Base-by-base conservation (phyloP, 1,284 basidiomycete species). In the Sporisorium scitamineum region DNA sequence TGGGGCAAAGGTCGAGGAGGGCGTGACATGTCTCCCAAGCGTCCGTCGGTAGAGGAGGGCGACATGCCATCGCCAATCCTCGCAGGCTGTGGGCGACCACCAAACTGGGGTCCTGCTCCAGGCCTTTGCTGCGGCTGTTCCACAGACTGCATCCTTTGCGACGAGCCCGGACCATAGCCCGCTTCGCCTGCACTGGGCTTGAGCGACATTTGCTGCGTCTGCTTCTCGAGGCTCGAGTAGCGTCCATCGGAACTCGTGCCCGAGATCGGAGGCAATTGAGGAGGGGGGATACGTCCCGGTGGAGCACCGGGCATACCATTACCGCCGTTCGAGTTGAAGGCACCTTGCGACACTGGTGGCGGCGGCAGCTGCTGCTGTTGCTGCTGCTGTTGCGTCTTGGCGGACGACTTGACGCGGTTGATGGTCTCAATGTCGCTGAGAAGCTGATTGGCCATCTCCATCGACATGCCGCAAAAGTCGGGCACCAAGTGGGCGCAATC, bases 381-480 rank as follows among this genome's bases (percentile, higher is more conserved):
- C 31, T 54, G 53, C 24, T 57, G 61, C 58, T 57, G 66, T 57
- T 70, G 71, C 32, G 68, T 66, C 67, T 76, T 78, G 54, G 80
- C 71, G 13, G 74, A 61, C 34, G 71, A 67, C 58, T 81, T 80
- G 61, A 78, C 76, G 24, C 85, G 80, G 62, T 84, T 94, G 83
- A 90, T 95, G 66, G 89, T 88, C 78, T 89, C 92, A 88, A 94
- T 92, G 86, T 96, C 93, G 70, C 92, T 91, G 61, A 99, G 89
- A 27, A 99, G 89, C 82, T 93, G 91, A 86, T 98, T 98, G 44
- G 97, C 97, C 69, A 94, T 97, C 86, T 97, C 97, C 96, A 99
- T 99, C 24, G 94, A 95, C 96, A 99, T 98, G 55, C 97, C 97
- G 84, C 97, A 99, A 87, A 99, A 98, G 87, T 99, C 96, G 64